Evolutionary conservation across 2,329 filamentous ascomycete species (phyloP).

Genomic region (Diaporthe amygdali): DNA sequence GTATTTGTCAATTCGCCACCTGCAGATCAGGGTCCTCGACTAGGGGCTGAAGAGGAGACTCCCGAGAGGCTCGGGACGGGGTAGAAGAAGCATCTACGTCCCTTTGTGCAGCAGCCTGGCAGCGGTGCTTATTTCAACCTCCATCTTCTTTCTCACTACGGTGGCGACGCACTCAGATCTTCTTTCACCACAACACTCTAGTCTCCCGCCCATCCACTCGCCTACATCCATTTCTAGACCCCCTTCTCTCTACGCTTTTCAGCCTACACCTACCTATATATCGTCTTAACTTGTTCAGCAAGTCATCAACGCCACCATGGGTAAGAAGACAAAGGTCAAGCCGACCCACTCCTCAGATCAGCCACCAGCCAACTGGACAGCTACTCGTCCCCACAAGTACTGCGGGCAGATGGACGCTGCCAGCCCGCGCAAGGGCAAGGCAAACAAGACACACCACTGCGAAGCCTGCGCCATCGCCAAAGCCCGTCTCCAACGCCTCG

Average conservation of each 20-base stretch:
- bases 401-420: conserved; percentile 25
- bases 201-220: background rate
- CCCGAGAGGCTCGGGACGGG: no score
- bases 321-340: conserved; percentile 35
- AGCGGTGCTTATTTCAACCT: background rate
- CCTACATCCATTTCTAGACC: background rate
- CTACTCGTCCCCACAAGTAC: conserved; percentile 23
- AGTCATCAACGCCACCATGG: conserved; percentile 11
- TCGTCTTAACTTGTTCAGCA: no score
- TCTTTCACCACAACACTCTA: background rate
- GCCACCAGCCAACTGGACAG: conserved; percentile 20
- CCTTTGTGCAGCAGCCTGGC: background rate
- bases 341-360: conserved; percentile 4
- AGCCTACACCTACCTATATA: no score
- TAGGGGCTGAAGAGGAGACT: background rate
- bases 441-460: conserved; percentile 26
- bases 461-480: conserved; percentile 23
- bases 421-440: conserved; percentile 22
- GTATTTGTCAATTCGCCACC: background rate
- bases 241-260: no score
- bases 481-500: conserved; percentile 17
- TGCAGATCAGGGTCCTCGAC: conserved; percentile 2
- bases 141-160: background rate
- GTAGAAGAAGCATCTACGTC: no score
- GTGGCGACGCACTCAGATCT: background rate